Percentiles rank a stretch among this genome's conserved stretches.
phyloP scores from a whole-genome alignment of 1,284 basidiomycete genomes.

The Ustilago curta region DNA sequence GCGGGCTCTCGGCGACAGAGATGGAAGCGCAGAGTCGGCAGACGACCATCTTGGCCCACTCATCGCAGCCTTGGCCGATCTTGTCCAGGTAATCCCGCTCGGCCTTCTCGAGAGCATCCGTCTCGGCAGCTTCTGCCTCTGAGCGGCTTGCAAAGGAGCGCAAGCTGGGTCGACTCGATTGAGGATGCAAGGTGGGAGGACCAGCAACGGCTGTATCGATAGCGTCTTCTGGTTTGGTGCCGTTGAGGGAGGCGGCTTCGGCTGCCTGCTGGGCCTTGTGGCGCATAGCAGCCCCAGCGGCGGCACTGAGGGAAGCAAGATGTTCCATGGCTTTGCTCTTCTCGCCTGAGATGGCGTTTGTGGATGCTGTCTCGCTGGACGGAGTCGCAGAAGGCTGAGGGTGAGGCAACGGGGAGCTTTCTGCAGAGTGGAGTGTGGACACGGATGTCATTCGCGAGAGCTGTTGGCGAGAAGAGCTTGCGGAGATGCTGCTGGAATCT shows the following conservation, averaged over 20 bases:
- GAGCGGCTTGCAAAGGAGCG: slow-evolving; percentile 36
- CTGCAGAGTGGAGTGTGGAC: background rate
- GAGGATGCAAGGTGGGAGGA: slow-evolving; percentile 22
- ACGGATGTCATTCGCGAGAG: slow-evolving; percentile 5
- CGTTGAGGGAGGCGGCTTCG: slow-evolving; percentile 14
- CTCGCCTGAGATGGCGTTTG: slow-evolving; percentile 14
- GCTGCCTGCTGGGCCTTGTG: slow-evolving; percentile 40
- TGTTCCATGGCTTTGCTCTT: slow-evolving; percentile 57
- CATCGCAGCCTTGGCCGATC: slow-evolving; percentile 48
- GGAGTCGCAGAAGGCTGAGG: background rate
- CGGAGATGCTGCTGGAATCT: slow-evolving; percentile 2
- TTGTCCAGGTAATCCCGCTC: slow-evolving; percentile 41
- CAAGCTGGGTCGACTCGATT: slow-evolving; percentile 35
- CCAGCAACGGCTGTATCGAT: slow-evolving; percentile 19
- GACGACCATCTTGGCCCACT: slow-evolving; percentile 59
- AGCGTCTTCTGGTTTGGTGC: slow-evolving; percentile 24
- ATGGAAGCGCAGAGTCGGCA: slow-evolving; percentile 43
- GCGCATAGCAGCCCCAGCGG: slow-evolving; percentile 50
- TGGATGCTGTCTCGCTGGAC: slow-evolving; percentile 9
- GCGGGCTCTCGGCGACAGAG: slow-evolving; percentile 8
- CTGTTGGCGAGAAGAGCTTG: slow-evolving; percentile 9
- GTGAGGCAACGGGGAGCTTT: background rate
- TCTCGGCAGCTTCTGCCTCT: slow-evolving; percentile 54
- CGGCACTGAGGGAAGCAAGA: slow-evolving; percentile 54
- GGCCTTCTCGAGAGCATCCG: slow-evolving; percentile 52